Evolutionary conservation across 331 rosid species (phyloP), one percentile per base, ranked within the genome.

Genomic region (Acacia pycnantha): DNA sequence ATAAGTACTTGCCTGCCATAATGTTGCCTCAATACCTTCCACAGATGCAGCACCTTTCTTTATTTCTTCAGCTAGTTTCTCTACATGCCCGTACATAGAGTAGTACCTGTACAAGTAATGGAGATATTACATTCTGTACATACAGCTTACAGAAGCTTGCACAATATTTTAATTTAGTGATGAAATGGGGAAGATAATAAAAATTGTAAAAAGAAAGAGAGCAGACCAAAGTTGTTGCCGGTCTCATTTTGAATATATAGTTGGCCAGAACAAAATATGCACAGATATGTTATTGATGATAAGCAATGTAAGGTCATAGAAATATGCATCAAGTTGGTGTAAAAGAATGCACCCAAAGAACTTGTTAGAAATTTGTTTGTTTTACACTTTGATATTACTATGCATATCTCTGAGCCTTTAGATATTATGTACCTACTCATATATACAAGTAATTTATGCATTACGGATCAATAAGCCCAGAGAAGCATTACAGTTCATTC

Each of bases 41-140:
- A 91, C 88, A 61, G 95, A 87, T 74, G 90, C 77, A 73, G 89
- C 93, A 47, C 97, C 95, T 62, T 82, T 88, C 84, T 76, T 74
- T 44, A 93, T 90, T 88, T 88, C 91, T 75, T 84, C 87, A 31
- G 94, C 97, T 78, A 91, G 88, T 82, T 73, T 91, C 85, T 89
- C 92, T 26, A 91, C 97, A 70, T 91, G 91, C 74, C 97, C 97
- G 51, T 93, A 88, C 92, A 90, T 87, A 40, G 95, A 90, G 73
- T 93, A 93, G 85, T 87, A 93, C 81, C 97, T 91, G 82, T 70
- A 66, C 80, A 77, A 78, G 53, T 46, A 85, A 24, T 1, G 67
- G 13, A 33, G 67, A 12, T 24, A 7, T 70, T 65, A 35, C 8
- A 64, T 75, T 51, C 73, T 35, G 58, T 43, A 40, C 11, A 41